Evolutionary conservation across 73 alveolate species (phyloP), one percentile per base, ranked within the genome.

Genomic region (Halteria grandinella): DNA sequence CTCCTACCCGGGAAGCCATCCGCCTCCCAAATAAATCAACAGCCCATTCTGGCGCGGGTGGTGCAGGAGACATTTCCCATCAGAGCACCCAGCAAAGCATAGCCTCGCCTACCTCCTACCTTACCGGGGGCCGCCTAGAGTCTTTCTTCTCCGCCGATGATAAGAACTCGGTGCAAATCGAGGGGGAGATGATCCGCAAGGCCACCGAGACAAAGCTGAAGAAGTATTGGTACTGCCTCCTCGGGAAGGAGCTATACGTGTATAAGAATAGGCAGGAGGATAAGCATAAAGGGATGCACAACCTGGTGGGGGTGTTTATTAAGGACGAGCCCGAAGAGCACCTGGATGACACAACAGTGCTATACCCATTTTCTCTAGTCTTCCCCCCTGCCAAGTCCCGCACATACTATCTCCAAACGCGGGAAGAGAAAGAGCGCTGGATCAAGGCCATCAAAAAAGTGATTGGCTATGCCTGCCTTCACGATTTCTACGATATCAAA

Each of bases 401-500:
- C 64, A 69, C 83, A 20, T 89, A 75, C 79, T 92, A 88, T 85
- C 64, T 91, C 21, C 76, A 84, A 31, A 45, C 86, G 60, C 80
- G 85, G 81, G 84, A 85, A 49, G 95, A 88, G 40, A 89, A 87
- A 64, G 89, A 85, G 20, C 69, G 81, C 43, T 92, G 96, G 96
- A 53, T 89, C 32, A 83, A 85, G 28, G 85, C 85, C 47, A 79
- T 92, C 55, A 89, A 92, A 74, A 57, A 79, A 27, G 98, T 88
- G 20, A 89, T 92, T 25, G 98, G 98, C 20, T 92, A 92, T 85
- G 79, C 98, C 0, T 83, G 84, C 77, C 43, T 92, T 60, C 69
- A 69, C 55, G 98, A 92, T 66, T 89, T 85, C 59, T 92, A 92
- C 85, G 98, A 92, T 29, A 82, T 90, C 21, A 81, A 85, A 69